Evolutionary conservation across 495 filamentous ascomycete genomes (phyloP).

Genomic region (Trichoderma asperelloides): DNA sequence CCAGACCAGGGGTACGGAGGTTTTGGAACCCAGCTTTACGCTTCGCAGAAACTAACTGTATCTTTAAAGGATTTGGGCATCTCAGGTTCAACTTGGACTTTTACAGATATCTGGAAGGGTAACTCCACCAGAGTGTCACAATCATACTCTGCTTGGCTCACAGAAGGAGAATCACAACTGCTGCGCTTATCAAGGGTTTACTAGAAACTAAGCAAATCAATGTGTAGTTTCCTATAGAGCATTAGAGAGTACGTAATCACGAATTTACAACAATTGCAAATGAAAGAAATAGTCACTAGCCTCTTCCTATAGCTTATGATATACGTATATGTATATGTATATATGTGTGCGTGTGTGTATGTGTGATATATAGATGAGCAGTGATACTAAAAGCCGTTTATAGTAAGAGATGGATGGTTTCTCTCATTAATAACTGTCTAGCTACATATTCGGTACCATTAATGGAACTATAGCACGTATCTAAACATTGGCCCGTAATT

Average conservation of each 20-base stretch:
- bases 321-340: too few species aligned
- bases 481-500: slow-evolving; percentile 5
- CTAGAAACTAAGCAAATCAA: not conserved
- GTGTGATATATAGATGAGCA: too few species aligned
- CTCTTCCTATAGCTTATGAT: too few species aligned
- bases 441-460: not conserved
- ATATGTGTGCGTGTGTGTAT: too few species aligned
- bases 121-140: slow-evolving; percentile 13
- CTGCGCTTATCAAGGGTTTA: slow-evolving; percentile 6
- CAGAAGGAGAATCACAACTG: slow-evolving; percentile 14
- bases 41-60: slow-evolving; percentile 16
- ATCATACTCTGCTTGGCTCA: slow-evolving; percentile 13
- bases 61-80: slow-evolving; percentile 20
- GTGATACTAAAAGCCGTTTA: not conserved
- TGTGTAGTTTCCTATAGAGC: not conserved
- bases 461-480: not conserved
- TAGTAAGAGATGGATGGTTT: not conserved
- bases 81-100: slow-evolving; percentile 13
- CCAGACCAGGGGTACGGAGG: slow-evolving; percentile 21
- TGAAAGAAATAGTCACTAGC: not conserved
- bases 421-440: not conserved
- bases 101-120: slow-evolving; percentile 18
- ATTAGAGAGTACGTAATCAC: not conserved
- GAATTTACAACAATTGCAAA: not conserved
- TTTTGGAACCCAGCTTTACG: slow-evolving; percentile 15